These are phyloP conservation scores for Aspergillus kassunensis DNA, from an alignment of 495 filamentous ascomycete genomes.

Conservation along the genomic window DNA sequence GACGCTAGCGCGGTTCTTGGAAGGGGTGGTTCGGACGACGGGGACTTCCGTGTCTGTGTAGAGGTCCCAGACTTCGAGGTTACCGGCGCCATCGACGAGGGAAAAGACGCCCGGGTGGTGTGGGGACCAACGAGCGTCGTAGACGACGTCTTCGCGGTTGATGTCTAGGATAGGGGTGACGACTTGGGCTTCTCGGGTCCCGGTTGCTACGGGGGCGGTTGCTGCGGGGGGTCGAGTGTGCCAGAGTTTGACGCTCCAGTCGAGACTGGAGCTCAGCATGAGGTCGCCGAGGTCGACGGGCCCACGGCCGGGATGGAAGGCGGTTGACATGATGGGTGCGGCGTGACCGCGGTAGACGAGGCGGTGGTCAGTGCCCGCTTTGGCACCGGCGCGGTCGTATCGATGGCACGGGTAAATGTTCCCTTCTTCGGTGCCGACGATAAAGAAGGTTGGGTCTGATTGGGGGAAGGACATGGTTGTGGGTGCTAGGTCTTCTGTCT, in stretches of 20 bases:
- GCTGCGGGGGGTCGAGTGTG: constrained; percentile 71
- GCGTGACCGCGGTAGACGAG: constrained; percentile 83
- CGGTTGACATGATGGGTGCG: constrained; percentile 91
- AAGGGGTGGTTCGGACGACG: constrained; percentile 68
- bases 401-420: constrained; percentile 93
- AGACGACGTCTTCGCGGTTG: constrained; percentile 89
- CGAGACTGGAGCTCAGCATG: constrained; percentile 76
- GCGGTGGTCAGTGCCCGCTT: constrained; percentile 85
- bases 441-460: constrained; percentile 94
- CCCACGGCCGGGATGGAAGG: constrained; percentile 89
- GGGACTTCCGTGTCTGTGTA: constrained; percentile 90
- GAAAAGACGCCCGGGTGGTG: constrained; percentile 89
- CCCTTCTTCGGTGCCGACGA: constrained; percentile 94
- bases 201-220: constrained; percentile 38
- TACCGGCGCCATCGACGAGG: constrained; percentile 88
- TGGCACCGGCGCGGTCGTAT: constrained; percentile 94
- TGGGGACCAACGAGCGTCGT: constrained; percentile 92
- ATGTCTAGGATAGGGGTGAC: constrained; percentile 80
- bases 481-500: constrained; percentile 91
- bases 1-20: constrained; percentile 45
- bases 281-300: constrained; percentile 94
- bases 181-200: constrained; percentile 33
- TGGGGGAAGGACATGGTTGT: constrained; percentile 96
- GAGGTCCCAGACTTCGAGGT: constrained; percentile 92
- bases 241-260: constrained; percentile 98